phyloP scores from a whole-genome alignment of 306 rosid species.

The Castanospermum australe region DNA sequence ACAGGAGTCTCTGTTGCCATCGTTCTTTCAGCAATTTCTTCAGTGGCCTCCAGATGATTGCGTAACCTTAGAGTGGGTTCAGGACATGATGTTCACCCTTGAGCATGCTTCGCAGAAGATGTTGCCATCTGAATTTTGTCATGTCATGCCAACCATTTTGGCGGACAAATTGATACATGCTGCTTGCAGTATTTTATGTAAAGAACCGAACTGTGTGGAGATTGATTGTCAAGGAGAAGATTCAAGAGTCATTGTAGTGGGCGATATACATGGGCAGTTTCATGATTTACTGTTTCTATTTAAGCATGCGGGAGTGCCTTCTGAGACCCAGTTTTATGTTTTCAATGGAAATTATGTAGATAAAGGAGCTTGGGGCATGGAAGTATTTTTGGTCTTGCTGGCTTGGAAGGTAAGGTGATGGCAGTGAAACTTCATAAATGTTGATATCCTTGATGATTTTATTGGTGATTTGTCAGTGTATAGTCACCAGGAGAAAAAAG shows the following conservation, averaged over 20 bases:
- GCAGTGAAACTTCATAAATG: not conserved
- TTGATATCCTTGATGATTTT: slow-evolving; percentile 9
- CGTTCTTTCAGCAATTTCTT: slow-evolving; percentile 46
- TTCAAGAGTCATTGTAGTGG: slow-evolving; percentile 77
- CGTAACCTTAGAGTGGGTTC: slow-evolving; percentile 78
- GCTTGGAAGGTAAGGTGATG: slow-evolving; percentile 84
- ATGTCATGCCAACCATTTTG: slow-evolving; percentile 48
- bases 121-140: slow-evolving; percentile 53
- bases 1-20: slow-evolving; percentile 37
- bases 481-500: slow-evolving; percentile 4
- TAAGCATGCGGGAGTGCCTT: slow-evolving; percentile 65
- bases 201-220: slow-evolving; percentile 80
- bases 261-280: slow-evolving; percentile 82
- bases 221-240: slow-evolving; percentile 62
- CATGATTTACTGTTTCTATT: slow-evolving; percentile 70
- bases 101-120: slow-evolving; percentile 50
- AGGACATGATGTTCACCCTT: slow-evolving; percentile 59
- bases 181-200: slow-evolving; percentile 56
- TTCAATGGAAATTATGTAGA: slow-evolving; percentile 87
- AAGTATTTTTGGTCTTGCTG: slow-evolving; percentile 75
- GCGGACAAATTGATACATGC: slow-evolving; percentile 54
- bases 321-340: slow-evolving; percentile 70
- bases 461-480: not conserved
- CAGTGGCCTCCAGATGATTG: slow-evolving; percentile 68
- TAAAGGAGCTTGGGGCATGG: slow-evolving; percentile 84